phyloP scores from a whole-genome alignment of 2,329 filamentous ascomycete species.

The Paecilomyces variotii region DNA sequence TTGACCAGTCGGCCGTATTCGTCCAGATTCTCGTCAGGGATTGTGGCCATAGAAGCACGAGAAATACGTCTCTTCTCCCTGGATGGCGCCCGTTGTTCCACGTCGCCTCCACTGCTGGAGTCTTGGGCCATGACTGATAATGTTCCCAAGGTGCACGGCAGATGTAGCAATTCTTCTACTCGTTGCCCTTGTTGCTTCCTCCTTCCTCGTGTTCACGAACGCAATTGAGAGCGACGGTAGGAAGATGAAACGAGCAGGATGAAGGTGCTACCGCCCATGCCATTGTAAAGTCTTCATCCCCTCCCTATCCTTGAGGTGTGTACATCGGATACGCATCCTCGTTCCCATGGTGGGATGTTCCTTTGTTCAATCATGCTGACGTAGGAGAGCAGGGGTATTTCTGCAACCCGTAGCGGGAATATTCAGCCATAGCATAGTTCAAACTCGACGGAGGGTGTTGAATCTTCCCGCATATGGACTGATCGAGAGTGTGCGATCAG shows the following conservation, averaged over 20 bases:
- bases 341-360: not conserved
- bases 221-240: not conserved
- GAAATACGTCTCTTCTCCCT: constrained; percentile 21
- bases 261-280: not conserved
- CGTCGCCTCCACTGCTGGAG: constrained; percentile 1
- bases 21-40: constrained; percentile 35
- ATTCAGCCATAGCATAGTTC: not conserved
- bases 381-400: constrained; percentile 12
- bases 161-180: not conserved
- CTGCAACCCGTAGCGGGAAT: not conserved
- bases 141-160: not conserved
- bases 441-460: not conserved
- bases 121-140: not conserved
- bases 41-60: constrained; percentile 25
- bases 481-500: not conserved
- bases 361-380: constrained; percentile 24
- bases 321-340: not conserved
- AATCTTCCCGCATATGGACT: not conserved
- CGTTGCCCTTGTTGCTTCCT: not conserved
- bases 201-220: not conserved
- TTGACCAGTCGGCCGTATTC: constrained; percentile 60
- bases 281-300: not conserved
- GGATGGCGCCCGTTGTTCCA: constrained; percentile 1
- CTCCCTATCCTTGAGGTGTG: not conserved
- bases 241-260: not conserved